These are phyloP conservation scores for Enterocytospora artemiae DNA, from an alignment of 371 early-diverging fungal species.

Conservation along the genomic window DNA sequence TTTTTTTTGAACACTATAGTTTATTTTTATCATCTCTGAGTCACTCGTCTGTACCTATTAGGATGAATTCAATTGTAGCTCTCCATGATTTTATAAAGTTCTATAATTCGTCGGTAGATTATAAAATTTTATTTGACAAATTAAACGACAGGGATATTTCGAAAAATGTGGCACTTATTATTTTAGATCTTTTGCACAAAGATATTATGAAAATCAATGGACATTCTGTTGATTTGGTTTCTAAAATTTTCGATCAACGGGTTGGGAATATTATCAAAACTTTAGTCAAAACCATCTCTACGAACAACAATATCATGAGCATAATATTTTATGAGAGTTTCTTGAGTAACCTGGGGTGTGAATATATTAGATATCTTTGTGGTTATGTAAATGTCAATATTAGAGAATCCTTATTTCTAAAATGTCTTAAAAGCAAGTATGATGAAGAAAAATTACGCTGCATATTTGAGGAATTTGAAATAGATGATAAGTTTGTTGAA, in stretches of 20 bases:
- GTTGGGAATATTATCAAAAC: slow-evolving; percentile 22
- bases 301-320: slow-evolving; percentile 32
- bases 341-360: not conserved
- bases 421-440: slow-evolving; percentile 5
- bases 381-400: slow-evolving; percentile 2
- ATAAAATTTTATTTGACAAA: slow-evolving; percentile 19
- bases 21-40: slow-evolving; percentile 13
- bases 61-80: slow-evolving; percentile 30
- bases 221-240: slow-evolving; percentile 13
- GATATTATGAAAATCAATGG: slow-evolving; percentile 35
- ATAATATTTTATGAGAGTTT: slow-evolving; percentile 39
- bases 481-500: slow-evolving; percentile 17
- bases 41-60: slow-evolving; percentile 2
- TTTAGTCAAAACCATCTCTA: slow-evolving; percentile 18
- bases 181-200: slow-evolving; percentile 30
- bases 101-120: slow-evolving; percentile 32
- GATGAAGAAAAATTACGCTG: not conserved
- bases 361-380: slow-evolving; percentile 3
- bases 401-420: slow-evolving; percentile 20
- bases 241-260: slow-evolving; percentile 18
- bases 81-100: slow-evolving; percentile 35
- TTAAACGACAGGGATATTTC: slow-evolving; percentile 24
- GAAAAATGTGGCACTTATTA: slow-evolving; percentile 33
- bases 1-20: slow-evolving; percentile 25
- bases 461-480: slow-evolving; percentile 10